These are phyloP conservation scores for Emmonsiellopsis sp. DNA, from an alignment of 2,329 filamentous ascomycete genomes.

Conservation along the genomic window DNA sequence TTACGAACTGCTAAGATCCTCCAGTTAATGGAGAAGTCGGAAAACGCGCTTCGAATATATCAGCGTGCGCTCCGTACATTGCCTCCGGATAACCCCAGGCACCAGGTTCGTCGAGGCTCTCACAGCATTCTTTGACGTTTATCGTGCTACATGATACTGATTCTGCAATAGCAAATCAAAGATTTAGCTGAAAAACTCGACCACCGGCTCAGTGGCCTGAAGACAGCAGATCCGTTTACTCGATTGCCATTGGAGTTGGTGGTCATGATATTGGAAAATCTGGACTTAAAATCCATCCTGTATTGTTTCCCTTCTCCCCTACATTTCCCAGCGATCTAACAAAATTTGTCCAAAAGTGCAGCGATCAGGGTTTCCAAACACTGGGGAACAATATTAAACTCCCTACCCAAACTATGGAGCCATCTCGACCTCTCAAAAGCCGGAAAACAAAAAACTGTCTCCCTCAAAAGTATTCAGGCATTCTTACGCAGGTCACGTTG, in stretches of 20 bases:
- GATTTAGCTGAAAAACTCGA: slow-evolving; percentile 40
- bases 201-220: slow-evolving; percentile 19
- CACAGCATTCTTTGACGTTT: slow-evolving; percentile 7
- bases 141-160: not conserved
- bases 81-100: slow-evolving; percentile 28
- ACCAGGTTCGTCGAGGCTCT: slow-evolving; percentile 18
- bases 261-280: slow-evolving; percentile 41
- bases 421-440: slow-evolving; percentile 45
- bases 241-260: slow-evolving; percentile 47
- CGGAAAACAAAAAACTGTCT: slow-evolving; percentile 28
- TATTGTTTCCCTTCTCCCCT: slow-evolving; percentile 19
- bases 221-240: slow-evolving; percentile 40
- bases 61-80: slow-evolving; percentile 49
- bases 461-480: slow-evolving; percentile 23
- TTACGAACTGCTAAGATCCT: slow-evolving; percentile 45
- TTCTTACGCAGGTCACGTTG: slow-evolving; percentile 28
- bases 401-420: slow-evolving; percentile 41
- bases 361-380: slow-evolving; percentile 42
- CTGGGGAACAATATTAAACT: slow-evolving; percentile 46
- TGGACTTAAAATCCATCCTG: slow-evolving; percentile 45
- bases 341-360: slow-evolving; percentile 31
- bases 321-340: not conserved
- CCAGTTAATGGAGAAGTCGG: slow-evolving; percentile 38
- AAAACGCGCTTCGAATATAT: slow-evolving; percentile 49
- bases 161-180: slow-evolving; percentile 30